These are phyloP conservation scores for Myxozyma geophila DNA, from an alignment of 805 yeast species.

Conservation along the genomic window DNA sequence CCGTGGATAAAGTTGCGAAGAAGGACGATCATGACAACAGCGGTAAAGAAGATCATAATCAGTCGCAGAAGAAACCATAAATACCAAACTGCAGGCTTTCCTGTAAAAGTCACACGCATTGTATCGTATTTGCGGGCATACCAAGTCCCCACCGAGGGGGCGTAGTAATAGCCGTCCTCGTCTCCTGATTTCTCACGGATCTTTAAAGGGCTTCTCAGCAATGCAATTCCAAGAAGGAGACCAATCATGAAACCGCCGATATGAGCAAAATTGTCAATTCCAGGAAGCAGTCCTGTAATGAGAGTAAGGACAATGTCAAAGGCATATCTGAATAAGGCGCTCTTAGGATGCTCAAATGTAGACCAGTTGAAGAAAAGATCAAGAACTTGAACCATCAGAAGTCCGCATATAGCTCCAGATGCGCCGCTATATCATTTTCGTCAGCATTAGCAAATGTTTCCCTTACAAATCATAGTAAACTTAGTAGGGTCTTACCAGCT, in stretches of 20 bases:
- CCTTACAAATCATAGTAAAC: not conserved
- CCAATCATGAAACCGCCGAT: constrained; percentile 77
- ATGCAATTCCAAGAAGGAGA: constrained; percentile 52
- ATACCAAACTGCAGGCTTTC: constrained; percentile 47
- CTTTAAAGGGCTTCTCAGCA: constrained; percentile 60
- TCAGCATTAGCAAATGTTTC: not conserved
- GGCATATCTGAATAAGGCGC: constrained; percentile 54
- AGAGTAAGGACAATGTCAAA: constrained; percentile 62
- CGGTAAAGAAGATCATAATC: constrained; percentile 51
- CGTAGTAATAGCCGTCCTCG: constrained; percentile 24
- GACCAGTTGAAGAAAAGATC: constrained; percentile 58
- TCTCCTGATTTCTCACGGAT: constrained; percentile 37
- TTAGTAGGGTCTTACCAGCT: constrained; percentile 20
- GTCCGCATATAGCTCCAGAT: constrained; percentile 71
- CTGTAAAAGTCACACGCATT: constrained; percentile 36
- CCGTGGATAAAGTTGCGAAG: constrained; percentile 55
- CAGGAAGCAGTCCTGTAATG: constrained; percentile 70
- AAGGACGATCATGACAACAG: constrained; percentile 58
- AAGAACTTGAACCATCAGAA: constrained; percentile 64
- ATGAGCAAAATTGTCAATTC: constrained; percentile 74
- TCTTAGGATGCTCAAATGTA: constrained; percentile 53
- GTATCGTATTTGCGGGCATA: constrained; percentile 39
- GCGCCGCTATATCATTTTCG: constrained; percentile 62
- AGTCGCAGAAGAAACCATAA: constrained; percentile 59
- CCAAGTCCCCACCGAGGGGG: constrained; percentile 29